Evolutionary conservation across 139 green algal genomes (phyloP), one percentile per base, ranked within the genome.

Genomic region (Cymbomonas tetramitiformis): DNA sequence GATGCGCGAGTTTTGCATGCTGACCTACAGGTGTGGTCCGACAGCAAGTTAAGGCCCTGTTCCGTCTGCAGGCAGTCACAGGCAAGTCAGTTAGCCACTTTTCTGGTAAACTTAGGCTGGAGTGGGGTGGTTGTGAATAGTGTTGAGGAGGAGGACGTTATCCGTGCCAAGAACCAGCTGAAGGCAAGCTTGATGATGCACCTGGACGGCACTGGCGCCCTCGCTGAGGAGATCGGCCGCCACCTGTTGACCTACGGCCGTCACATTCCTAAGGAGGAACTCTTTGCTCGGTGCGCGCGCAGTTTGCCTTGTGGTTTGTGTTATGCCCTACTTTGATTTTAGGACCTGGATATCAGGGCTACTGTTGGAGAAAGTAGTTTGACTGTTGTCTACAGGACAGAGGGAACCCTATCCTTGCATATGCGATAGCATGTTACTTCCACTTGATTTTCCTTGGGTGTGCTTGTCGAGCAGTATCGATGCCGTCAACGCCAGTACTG

Each of bases 171-270:
- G 60, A 96, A 96, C 73, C 79, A 89, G 78, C 80, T 99, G 30
- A 99, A 99, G 78, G 60, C 78, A 3, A 62, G 49, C 21, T 70
- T 86, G 30, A 64, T 89, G 18, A 74, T 84, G 54, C 64, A 61
- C 47, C 48, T 76, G 43, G 79, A 92, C 48, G 69, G 65, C 56
- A 83, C 74, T 41, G 73, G 60, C 24, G 41, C 72, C 33, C 59
- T 85, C 8, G 86, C 87, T 0, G 88, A 96, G 79, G 88, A 94
- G 48, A 90, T 98, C 56, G 86, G 84, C n/a, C 78, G 89, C 30
- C 82, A 91, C 69, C 69, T 96, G 64, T 74, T 98, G 56, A 83
- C 88, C 24, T 97, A 97, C 59, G 87, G 86, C 12, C 84, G 92
- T 51, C 76, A 87, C 50, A 75, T 99, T 18, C 80, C 86, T 49